phyloP scores from a whole-genome alignment of 116 monocot genomes.

The Cymodocea nodosa region DNA sequence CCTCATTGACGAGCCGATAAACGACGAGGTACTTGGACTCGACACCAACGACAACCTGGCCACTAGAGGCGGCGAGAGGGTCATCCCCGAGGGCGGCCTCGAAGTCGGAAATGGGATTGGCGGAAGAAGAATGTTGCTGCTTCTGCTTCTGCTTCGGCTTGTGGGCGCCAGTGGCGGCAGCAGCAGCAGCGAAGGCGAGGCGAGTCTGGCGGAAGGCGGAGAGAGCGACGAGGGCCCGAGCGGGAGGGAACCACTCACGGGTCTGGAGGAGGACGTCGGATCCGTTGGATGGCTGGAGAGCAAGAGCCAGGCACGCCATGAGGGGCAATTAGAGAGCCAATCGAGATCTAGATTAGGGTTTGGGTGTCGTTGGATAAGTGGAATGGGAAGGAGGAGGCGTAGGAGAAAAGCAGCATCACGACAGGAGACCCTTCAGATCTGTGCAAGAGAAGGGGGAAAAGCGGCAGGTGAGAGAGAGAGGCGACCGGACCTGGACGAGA shows the following conservation, averaged over 20 bases:
- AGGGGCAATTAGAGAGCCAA: background rate
- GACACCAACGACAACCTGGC: conserved; percentile 87
- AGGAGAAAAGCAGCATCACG: background rate
- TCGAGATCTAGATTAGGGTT: conserved; percentile 18
- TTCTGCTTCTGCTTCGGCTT: conserved; percentile 6
- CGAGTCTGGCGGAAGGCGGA: conserved; percentile 62
- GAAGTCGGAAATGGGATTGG: conserved; percentile 10
- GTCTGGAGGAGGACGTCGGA: conserved; percentile 84
- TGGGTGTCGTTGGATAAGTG: background rate
- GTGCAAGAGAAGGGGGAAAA: background rate
- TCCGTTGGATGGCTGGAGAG: conserved; percentile 75
- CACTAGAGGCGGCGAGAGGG: conserved; percentile 86
- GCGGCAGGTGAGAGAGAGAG: background rate
- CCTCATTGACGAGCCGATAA: conserved; percentile 91
- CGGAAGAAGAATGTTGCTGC: conserved; percentile 1
- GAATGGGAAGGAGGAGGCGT: background rate
- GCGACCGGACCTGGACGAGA: background rate
- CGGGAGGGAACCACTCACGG: conserved; percentile 61
- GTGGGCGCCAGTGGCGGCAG: conserved; percentile 15
- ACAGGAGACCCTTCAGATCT: background rate
- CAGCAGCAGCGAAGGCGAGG: conserved; percentile 25
- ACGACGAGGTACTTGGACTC: conserved; percentile 84
- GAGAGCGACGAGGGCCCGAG: conserved; percentile 63
- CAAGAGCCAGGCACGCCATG: conserved; percentile 90
- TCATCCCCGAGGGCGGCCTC: conserved; percentile 80